Evolutionary conservation across 1,284 basidiomycete genomes (phyloP).

Genomic region (Farysia itapuensis): DNA sequence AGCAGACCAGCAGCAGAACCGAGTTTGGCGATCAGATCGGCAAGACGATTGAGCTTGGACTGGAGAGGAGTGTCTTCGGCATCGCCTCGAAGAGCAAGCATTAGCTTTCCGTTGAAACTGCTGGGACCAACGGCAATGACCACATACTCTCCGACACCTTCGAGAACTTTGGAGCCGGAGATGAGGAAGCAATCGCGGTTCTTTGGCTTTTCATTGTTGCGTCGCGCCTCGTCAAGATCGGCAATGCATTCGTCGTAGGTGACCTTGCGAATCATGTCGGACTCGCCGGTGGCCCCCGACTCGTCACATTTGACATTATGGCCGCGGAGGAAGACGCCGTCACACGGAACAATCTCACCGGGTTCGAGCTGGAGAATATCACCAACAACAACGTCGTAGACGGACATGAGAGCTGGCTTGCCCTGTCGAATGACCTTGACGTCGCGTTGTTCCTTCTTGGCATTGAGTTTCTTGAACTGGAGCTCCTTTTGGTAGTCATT

Average conservation of each 20-base stretch:
- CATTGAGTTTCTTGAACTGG: slow-evolving; percentile 88
- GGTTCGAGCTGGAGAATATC: slow-evolving; percentile 90
- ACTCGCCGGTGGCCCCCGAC: slow-evolving; percentile 92
- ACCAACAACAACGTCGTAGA: slow-evolving; percentile 84
- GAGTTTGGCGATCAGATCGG: slow-evolving; percentile 89
- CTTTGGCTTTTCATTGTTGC: slow-evolving; percentile 64
- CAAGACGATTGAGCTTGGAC: slow-evolving; percentile 85
- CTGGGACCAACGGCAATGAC: slow-evolving; percentile 87
- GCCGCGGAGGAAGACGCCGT: slow-evolving; percentile 87
- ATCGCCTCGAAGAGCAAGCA: slow-evolving; percentile 66
- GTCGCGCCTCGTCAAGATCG: slow-evolving; percentile 59
- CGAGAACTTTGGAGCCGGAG: slow-evolving; percentile 89
- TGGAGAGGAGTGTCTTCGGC: slow-evolving; percentile 86
- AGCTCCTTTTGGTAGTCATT: slow-evolving; percentile 97
- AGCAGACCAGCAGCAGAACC: slow-evolving; percentile 79
- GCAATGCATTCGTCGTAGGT: slow-evolving; percentile 76
- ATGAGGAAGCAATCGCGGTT: slow-evolving; percentile 85
- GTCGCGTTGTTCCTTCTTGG: slow-evolving; percentile 90
- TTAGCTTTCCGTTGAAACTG: slow-evolving; percentile 85
- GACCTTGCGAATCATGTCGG: slow-evolving; percentile 88
- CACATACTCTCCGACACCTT: slow-evolving; percentile 90
- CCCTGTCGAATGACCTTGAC: slow-evolving; percentile 89
- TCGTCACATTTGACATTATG: slow-evolving; percentile 96
- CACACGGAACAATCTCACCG: slow-evolving; percentile 92
- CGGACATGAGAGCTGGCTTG: slow-evolving; percentile 76